Base-by-base conservation (phyloP, 495 filamentous ascomycete genomes). In the Penicillium pulvis region DNA sequence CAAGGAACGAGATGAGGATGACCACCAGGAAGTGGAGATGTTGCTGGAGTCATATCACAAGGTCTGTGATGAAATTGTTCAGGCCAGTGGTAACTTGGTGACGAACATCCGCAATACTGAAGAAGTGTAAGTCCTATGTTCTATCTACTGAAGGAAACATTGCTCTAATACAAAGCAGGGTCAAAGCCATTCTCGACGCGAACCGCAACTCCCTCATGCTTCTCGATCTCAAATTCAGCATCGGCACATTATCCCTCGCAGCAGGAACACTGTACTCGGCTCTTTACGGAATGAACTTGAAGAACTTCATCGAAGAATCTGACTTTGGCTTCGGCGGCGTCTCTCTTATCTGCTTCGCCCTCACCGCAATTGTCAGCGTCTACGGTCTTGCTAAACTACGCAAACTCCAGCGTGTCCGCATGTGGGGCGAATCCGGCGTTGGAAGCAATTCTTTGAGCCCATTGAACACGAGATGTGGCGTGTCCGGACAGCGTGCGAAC, bases 121-220 rank as follows among this genome's bases (percentile, higher is more conserved):
- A 75, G 94, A 98, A 81, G 94, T 98, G 93, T 97, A 77, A 79
- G 85, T 71, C 48, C 17, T 4, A 17, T 12, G 14, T 41, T 39
- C 46, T 26, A 4, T 12, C n/a, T 39, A 16, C 39, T 41, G 2
- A 5, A 41, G 5, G n/a, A 49, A 51, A 26, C 19, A 28, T 23
- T 47, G 36, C 51, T 35, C 50, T 69, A 64, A 69, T 26, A 11
- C 4, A 36, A 31, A 51, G 49, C 62, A 94, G 93, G 42, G 90
- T 97, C 49, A 94, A 93, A 66, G 96, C 96, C 33, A 98, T 98
- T 63, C 87, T 98, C 50, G 94, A 98, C 71, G 92, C 81, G 41
- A 98, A 98, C 70, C 95, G 94, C 59, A 98, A 98, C 81, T 90
- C 91, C 19, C 89, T 98, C 63, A 98, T 98, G 95, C 84, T 98